phyloP scores from a whole-genome alignment of 1,139 yeast species.

The Magnusiomyces tetraspermus region DNA sequence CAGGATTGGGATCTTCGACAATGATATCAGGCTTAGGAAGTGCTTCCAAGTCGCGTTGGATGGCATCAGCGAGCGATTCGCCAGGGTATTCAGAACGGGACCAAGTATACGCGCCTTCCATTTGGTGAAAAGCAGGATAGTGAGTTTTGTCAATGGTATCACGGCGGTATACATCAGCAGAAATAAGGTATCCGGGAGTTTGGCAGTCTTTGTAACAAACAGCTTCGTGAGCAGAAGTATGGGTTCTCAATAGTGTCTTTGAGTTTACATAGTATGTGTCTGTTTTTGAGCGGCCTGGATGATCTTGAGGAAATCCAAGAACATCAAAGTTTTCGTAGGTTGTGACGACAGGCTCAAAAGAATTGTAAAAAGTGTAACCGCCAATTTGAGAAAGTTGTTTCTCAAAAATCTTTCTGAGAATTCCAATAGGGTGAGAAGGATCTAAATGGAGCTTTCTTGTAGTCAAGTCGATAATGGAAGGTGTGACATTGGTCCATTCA shows the following conservation, averaged over 20 bases:
- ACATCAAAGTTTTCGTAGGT: constrained; percentile 81
- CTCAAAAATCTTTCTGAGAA: constrained; percentile 66
- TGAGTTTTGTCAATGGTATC: constrained; percentile 95
- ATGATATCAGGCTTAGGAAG: constrained; percentile 58
- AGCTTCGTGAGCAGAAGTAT: constrained; percentile 93
- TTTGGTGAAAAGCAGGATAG: constrained; percentile 94
- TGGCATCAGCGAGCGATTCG: constrained; percentile 36
- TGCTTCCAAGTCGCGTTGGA: constrained; percentile 49
- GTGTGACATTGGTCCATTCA: constrained; percentile 80
- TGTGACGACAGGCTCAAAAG: constrained; percentile 76
- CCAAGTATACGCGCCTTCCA: constrained; percentile 96
- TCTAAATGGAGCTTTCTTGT: constrained; percentile 66
- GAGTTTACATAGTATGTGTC: constrained; percentile 87
- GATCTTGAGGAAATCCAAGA: constrained; percentile 82
- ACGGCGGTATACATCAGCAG: constrained; percentile 93
- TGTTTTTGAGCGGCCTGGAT: constrained; percentile 85
- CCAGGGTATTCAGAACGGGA: constrained; percentile 38
- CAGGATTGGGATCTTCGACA: constrained; percentile 65
- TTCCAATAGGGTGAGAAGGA: constrained; percentile 81
- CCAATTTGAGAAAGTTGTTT: constrained; percentile 55
- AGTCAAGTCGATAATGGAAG: constrained; percentile 57
- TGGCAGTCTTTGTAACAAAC: constrained; percentile 60
- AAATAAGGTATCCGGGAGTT: constrained; percentile 83
- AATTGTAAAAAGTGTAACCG: constrained; percentile 62
- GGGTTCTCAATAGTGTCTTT: constrained; percentile 68